phyloP scores from a whole-genome alignment of 129 eudicot genomes.

The Flaveria sonorensis region DNA sequence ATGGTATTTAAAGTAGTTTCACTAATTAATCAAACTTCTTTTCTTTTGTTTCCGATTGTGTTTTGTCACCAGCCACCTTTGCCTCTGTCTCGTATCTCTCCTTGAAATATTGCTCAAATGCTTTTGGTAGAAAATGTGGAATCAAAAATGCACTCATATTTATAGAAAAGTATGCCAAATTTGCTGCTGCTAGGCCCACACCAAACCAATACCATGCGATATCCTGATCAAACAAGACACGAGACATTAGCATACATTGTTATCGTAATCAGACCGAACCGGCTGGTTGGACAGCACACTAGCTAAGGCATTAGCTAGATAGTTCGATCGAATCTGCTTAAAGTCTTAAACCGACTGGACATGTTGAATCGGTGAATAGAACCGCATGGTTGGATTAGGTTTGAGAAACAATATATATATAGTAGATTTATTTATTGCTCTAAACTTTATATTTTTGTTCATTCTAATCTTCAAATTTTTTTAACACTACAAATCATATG shows the following conservation, averaged over 20 bases:
- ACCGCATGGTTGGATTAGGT: too few species aligned
- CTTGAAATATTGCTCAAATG: constrained; percentile 73
- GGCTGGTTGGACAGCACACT: background rate
- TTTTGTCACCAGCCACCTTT: constrained; percentile 48
- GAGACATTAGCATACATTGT: background rate
- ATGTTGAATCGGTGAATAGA: too few species aligned
- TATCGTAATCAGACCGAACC: too few species aligned
- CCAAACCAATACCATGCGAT: constrained; percentile 88
- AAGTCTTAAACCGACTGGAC: background rate
- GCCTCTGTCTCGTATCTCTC: constrained; percentile 57
- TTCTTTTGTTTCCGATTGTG: constrained; percentile 16
- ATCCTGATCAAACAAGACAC: constrained; percentile 43
- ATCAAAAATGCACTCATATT: constrained; percentile 73
- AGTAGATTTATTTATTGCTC: too few species aligned
- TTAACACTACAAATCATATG: background rate
- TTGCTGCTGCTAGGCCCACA: constrained; percentile 54
- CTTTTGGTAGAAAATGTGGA: constrained; percentile 78
- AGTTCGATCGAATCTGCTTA: background rate
- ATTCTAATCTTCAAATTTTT: background rate
- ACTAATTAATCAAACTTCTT: constrained; percentile 50
- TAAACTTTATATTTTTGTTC: too few species aligned
- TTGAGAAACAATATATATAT: too few species aligned
- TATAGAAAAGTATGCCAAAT: constrained; percentile 61
- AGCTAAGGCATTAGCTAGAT: background rate
- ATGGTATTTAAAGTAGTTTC: background rate